phyloP scores from a whole-genome alignment of 306 rosid species.

The Cucumis sativus region Cucumber_9930_V3 NC_026660.2:4569501-4570000 shows the following conservation, averaged over 20 bases:
- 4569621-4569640: not conserved
- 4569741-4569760: not conserved
- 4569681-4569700: not conserved
- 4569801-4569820: constrained; percentile 99
- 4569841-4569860: constrained; percentile 99
- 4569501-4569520: not conserved
- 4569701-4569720: not conserved
- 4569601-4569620: not conserved
- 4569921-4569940: not conserved
- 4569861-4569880: constrained; percentile 99
- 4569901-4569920: not conserved
- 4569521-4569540: not conserved
- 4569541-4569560: not conserved
- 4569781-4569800: constrained; percentile 49
- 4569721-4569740: constrained; percentile 1
- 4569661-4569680: not conserved
- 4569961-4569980: constrained; percentile 3
- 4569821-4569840: constrained; percentile 78
- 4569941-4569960: not conserved
- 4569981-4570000: constrained; percentile 8
- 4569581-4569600: not conserved
- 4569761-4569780: not conserved
- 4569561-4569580: not conserved
- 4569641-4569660: not conserved
- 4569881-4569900: constrained; percentile 62